Evolutionary conservation across 1,139 yeast genomes (phyloP), one percentile per base, ranked within the genome.

Genomic region (Lodderomyces pseudojiufengensis): DNA sequence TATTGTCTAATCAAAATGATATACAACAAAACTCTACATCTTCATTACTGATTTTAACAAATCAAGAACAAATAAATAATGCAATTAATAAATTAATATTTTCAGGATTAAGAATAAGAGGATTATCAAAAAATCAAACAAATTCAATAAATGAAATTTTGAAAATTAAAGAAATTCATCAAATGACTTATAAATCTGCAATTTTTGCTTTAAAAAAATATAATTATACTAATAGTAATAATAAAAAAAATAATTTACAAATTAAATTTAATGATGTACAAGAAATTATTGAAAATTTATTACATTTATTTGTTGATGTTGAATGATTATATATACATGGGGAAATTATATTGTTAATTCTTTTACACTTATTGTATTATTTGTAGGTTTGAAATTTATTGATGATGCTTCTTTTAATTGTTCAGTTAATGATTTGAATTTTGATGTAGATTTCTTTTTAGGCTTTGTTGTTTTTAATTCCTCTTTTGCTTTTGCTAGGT

Each of bases 81-180:
- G 64, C 65, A 9, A 52, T 66, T 20, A 59, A 55, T 35, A 64
- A 63, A 39, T 50, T 67, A 12, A 60, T 68, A 5, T 49, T 63
- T 7, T 65, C 73, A 5, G 76, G 75, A 1, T 53, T 70, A 26
- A 48, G 76, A 39, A 54, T 70, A 16, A 52, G 76, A 32, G 75
- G 75, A 1, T 51, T 70, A 27, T 57, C 67, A 2, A 50, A 57
- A 22, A 56, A 41, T 50, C 28, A 33, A 36, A 47, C 42, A 28
- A 49, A 46, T 13, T 47, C 61, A 4, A 40, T 48, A 9, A 65
- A 65, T 39, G 70, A 63, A 21, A 61, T 54, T 36, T 43, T 68
- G 11, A 56, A 63, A 24, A 55, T 66, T 22, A 65, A 64, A 39
- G 75, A 70, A 42, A 59, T 69, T 4, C 63, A 66, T 42, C 69